Evolutionary conservation across 2,329 filamentous ascomycete species (phyloP).

Genomic region (Claviceps maximensis): DNA sequence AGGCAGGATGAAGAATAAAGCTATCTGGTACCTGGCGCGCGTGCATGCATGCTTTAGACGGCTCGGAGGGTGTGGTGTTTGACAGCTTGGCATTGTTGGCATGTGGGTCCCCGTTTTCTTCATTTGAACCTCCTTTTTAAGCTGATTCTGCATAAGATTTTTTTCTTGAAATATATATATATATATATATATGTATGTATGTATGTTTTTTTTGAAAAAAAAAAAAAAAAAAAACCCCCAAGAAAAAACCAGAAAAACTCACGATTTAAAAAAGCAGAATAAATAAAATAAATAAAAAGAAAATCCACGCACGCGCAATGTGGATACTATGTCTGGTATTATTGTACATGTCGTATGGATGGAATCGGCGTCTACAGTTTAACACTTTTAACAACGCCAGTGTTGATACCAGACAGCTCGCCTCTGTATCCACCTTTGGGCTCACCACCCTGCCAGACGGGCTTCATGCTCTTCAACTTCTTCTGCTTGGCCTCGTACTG

Average conservation of each 20-base stretch:
- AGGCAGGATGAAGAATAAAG: no score
- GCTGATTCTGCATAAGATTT: no score
- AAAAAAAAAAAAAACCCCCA: not conserved
- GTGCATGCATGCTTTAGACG: no score
- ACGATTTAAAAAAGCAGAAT: not conserved
- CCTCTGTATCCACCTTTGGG: constrained; percentile 77
- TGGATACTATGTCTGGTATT: not conserved
- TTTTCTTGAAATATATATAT: no score
- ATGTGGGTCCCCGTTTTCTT: no score
- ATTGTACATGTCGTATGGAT: not conserved
- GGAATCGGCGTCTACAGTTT: constrained; percentile 49
- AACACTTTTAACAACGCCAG: constrained; percentile 79
- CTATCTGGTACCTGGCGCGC: no score
- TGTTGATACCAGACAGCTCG: constrained; percentile 92
- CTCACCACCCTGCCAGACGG: constrained; percentile 75
- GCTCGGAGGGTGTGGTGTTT: no score
- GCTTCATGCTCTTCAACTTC: constrained; percentile 80
- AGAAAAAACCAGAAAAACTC: no score
- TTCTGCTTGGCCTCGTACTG: constrained; percentile 95
- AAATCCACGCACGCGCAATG: not conserved
- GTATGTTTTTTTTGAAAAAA: no score
- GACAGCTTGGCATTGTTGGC: not conserved
- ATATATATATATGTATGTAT: no score
- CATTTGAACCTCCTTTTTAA: no score
- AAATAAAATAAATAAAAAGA: not conserved